A percentile compares a stretch with the other conserved stretches of the same genome.
phyloP scores from a whole-genome alignment of 768 basidiomycete genomes.

The Serpula lacrymans region DNA sequence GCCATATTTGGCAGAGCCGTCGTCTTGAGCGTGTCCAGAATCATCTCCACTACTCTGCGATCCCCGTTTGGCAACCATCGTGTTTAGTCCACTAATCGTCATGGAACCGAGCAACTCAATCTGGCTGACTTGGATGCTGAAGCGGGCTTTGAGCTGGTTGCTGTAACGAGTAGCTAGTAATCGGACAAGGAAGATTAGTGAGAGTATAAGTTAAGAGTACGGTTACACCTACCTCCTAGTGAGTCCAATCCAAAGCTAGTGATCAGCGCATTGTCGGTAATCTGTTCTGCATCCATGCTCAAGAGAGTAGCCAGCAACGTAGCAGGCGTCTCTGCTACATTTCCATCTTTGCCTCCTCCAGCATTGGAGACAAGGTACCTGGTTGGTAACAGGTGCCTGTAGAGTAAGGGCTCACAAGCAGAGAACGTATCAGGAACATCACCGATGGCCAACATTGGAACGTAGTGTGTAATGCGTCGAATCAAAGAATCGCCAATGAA shows the following conservation, averaged over 20 bases:
- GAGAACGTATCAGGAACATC: conserved; percentile 24
- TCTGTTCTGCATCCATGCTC: conserved; percentile 24
- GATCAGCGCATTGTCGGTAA: conserved; percentile 25
- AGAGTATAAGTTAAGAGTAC: not conserved
- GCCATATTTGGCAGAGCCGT: conserved; percentile 25
- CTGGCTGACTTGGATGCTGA: conserved; percentile 21
- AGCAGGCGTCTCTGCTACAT: conserved; percentile 17
- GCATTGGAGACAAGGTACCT: conserved; percentile 15
- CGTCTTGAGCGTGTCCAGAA: conserved; percentile 9
- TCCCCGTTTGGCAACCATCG: conserved; percentile 17
- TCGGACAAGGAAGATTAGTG: not conserved
- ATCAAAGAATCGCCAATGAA: conserved; percentile 27
- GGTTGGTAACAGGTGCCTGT: conserved; percentile 19
- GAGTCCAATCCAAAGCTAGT: conserved; percentile 21
- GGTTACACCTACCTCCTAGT: conserved; percentile 23
- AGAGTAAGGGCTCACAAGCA: conserved; percentile 22
- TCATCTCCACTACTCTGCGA: conserved; percentile 7
- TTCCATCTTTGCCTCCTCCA: conserved; percentile 9
- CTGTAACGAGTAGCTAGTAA: conserved; percentile 27
- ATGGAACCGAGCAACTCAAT: conserved; percentile 16
- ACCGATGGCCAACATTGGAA: conserved; percentile 23
- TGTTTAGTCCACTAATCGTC: conserved; percentile 19
- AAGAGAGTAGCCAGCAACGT: conserved; percentile 21
- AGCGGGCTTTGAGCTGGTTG: conserved; percentile 23
- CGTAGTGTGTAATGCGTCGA: conserved; percentile 27